These are phyloP conservation scores for Epichloe elymi DNA, from an alignment of 2,329 filamentous ascomycete species.

Conservation along the genomic window DNA sequence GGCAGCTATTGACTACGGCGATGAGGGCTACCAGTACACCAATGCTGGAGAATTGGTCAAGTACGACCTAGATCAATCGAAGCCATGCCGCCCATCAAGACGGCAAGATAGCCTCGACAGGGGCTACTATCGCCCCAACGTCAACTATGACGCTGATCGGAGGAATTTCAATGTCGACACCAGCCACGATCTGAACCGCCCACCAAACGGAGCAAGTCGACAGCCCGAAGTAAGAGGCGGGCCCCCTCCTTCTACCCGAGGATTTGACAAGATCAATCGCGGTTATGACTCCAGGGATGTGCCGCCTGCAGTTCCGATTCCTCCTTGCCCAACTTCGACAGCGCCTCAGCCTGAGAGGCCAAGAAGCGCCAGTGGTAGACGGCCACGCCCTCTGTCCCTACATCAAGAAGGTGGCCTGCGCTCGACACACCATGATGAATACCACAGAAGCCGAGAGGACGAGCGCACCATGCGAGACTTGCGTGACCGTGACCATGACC, in stretches of 20 bases:
- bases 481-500: slow-evolving; percentile 24
- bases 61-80: slow-evolving; percentile 45
- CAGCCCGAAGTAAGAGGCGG: slow-evolving; percentile 30
- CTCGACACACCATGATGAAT: slow-evolving; percentile 32
- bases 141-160: slow-evolving; percentile 36
- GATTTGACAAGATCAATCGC: slow-evolving; percentile 55
- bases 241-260: slow-evolving; percentile 59
- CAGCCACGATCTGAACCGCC: slow-evolving; percentile 28
- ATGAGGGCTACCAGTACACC: slow-evolving; percentile 50
- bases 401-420: slow-evolving; percentile 37
- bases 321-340: slow-evolving; percentile 21
- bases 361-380: slow-evolving; percentile 8
- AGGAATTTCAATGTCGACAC: slow-evolving; percentile 34
- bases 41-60: slow-evolving; percentile 47
- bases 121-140: slow-evolving; percentile 40
- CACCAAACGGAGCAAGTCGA: slow-evolving; percentile 24
- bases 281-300: slow-evolving; percentile 32
- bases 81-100: slow-evolving; percentile 22
- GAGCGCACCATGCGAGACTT: slow-evolving; percentile 29
- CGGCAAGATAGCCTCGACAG: slow-evolving; percentile 44
- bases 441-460: slow-evolving; percentile 35
- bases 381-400: slow-evolving; percentile 35
- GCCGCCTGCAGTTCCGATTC: slow-evolving; percentile 27
- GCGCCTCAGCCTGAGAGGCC: slow-evolving; percentile 8
- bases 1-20: slow-evolving; percentile 37